These are phyloP conservation scores for Trichoderma arundinaceum DNA, from an alignment of 2,329 filamentous ascomycete genomes.

Conservation along the genomic window DNA sequence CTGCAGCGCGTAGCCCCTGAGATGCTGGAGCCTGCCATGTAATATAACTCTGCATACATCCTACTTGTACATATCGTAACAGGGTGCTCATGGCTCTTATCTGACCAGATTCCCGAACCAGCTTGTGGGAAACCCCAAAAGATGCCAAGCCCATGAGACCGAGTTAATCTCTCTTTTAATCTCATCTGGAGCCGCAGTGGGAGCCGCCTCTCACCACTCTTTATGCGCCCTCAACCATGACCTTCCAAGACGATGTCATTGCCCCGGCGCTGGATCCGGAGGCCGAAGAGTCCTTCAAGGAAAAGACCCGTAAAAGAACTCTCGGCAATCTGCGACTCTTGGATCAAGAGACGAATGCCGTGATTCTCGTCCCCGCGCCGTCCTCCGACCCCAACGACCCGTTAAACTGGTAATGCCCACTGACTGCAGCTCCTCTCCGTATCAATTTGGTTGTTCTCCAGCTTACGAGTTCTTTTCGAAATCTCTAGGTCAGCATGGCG, in stretches of 20 bases:
- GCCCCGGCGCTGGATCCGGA: conserved; percentile 30
- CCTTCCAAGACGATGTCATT: conserved; percentile 12
- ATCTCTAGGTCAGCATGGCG: conserved; percentile 50
- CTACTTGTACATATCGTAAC: background rate
- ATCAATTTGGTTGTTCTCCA: background rate
- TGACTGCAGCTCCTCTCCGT: background rate
- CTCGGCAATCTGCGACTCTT: conserved; percentile 52
- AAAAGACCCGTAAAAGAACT: conserved; percentile 37
- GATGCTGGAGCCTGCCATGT: background rate
- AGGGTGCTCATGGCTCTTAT: background rate
- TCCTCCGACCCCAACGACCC: conserved; percentile 60
- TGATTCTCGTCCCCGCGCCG: conserved; percentile 58
- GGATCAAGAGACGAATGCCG: conserved; percentile 50
- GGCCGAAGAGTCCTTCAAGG: conserved; percentile 21
- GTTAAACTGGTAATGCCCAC: conserved; percentile 56
- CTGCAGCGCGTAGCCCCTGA: conserved; percentile 15
- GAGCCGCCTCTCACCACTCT: background rate
- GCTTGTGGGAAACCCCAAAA: background rate
- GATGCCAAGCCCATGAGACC: conserved; percentile 1
- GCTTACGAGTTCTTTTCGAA: conserved; percentile 31
- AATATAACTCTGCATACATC: background rate
- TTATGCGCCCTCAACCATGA: conserved; percentile 10
- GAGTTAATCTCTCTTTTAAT: background rate
- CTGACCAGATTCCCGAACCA: background rate
- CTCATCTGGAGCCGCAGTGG: background rate